A percentile compares a stretch with the other conserved stretches of the same genome.
These are phyloP conservation scores for Malassezia psittaci DNA, from an alignment of 1,284 basidiomycete species.

Conservation along the genomic window DNA sequence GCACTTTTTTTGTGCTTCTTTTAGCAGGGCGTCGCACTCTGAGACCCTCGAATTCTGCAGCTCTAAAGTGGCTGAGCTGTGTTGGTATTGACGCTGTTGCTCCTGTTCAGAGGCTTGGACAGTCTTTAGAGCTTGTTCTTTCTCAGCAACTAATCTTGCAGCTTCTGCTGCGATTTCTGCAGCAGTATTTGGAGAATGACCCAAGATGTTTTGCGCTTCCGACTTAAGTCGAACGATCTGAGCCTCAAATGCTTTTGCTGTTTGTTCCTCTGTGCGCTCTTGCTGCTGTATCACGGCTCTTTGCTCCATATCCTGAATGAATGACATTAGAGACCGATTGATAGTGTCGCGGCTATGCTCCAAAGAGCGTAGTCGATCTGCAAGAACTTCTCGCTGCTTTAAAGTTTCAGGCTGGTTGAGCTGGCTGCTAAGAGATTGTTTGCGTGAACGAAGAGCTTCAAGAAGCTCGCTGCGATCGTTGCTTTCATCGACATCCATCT, in stretches of 20 bases:
- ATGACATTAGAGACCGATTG: neutral
- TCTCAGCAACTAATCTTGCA: neutral
- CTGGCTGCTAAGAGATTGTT: neutral
- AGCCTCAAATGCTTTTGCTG: slow-evolving; percentile 55
- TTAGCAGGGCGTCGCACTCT: neutral
- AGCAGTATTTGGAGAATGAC: neutral
- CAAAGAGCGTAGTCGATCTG: neutral
- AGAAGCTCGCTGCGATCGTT: neutral
- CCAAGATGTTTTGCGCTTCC: neutral
- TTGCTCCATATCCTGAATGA: neutral
- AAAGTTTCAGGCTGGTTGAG: neutral
- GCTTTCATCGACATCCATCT: neutral
- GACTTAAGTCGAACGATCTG: slow-evolving; percentile 55
- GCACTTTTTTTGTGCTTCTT: no score
- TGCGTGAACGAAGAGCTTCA: neutral
- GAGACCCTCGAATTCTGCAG: neutral
- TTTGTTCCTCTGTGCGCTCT: slow-evolving; percentile 46
- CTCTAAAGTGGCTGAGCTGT: neutral
- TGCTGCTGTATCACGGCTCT: slow-evolving; percentile 4
- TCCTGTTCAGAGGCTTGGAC: neutral
- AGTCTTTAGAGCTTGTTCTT: neutral
- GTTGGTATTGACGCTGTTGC: neutral
- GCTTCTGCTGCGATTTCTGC: neutral
- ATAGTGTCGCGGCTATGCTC: slow-evolving; percentile 8
- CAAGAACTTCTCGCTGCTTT: neutral